Conservation (phyloP, 176 grass and related monocot species). For the Cenchrus americanus region DNA sequence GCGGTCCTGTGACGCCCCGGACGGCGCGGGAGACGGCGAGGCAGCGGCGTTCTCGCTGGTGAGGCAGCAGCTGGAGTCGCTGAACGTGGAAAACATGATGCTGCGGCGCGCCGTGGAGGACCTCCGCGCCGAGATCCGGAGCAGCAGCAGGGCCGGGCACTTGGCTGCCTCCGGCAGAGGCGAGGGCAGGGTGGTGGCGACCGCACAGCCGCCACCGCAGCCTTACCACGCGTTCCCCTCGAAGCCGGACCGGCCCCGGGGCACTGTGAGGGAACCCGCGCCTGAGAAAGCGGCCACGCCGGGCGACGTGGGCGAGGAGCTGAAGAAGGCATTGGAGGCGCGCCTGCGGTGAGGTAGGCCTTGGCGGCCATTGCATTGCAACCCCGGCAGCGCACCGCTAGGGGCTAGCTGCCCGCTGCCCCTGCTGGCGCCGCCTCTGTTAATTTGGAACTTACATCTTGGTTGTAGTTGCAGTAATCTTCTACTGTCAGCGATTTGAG, state of each 20-base stretch:
- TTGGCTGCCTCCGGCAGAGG: background rate
- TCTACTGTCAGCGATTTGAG: too few species aligned
- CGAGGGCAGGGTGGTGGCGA: background rate
- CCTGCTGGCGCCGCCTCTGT: background rate
- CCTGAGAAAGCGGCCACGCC: background rate
- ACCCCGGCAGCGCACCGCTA: background rate
- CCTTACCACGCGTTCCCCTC: background rate
- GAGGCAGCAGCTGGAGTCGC: slow-evolving; percentile 57
- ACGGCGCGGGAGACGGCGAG: background rate
- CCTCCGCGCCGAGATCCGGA: slow-evolving; percentile 54
- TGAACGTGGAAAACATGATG: slow-evolving; percentile 65
- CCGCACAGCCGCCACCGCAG: background rate
- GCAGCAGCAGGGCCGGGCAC: slow-evolving; percentile 10
- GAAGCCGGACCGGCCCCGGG: slow-evolving; percentile 26
- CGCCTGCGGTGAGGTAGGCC: slow-evolving; percentile 32
- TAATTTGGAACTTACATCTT: background rate
- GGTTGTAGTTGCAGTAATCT: too few species aligned
- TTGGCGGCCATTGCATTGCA: background rate
- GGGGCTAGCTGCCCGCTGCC: too few species aligned
- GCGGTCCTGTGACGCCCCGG: background rate
- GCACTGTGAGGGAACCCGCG: background rate
- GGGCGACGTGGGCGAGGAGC: slow-evolving; percentile 49
- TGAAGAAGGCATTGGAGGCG: slow-evolving; percentile 63
- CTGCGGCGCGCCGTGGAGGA: slow-evolving; percentile 73
- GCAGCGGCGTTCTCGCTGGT: slow-evolving; percentile 38